phyloP scores from a whole-genome alignment of 2,329 filamentous ascomycete species.

The Exophiala mesophila region DNA sequence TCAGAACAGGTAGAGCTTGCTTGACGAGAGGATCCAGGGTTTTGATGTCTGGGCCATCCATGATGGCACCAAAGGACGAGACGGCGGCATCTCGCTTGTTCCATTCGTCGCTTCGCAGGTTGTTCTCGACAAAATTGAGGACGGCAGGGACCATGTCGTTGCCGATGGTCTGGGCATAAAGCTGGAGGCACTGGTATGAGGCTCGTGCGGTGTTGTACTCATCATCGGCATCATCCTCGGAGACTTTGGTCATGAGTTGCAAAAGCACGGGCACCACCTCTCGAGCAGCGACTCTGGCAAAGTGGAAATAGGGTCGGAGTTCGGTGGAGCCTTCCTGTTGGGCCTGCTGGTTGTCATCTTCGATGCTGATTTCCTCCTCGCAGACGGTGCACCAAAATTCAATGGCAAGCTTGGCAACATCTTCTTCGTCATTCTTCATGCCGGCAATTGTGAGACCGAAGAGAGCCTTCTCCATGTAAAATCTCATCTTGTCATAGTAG shows the following conservation, averaged over 20 bases:
- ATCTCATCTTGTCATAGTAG: constrained; percentile 99
- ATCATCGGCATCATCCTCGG: constrained; percentile 92
- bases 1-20: constrained; percentile 86
- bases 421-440: constrained; percentile 97
- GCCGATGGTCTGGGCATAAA: constrained; percentile 89
- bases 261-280: constrained; percentile 93
- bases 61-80: constrained; percentile 94
- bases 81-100: constrained; percentile 91
- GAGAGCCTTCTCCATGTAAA: constrained; percentile 99
- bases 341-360: constrained; percentile 85
- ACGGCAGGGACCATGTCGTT: constrained; percentile 80
- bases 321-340: constrained; percentile 71
- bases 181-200: constrained; percentile 91
- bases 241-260: constrained; percentile 86
- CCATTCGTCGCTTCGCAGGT: constrained; percentile 89
- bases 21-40: constrained; percentile 90
- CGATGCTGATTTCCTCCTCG: constrained; percentile 95
- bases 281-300: constrained; percentile 83
- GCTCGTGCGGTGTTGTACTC: constrained; percentile 96
- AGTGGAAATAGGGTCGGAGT: constrained; percentile 91
- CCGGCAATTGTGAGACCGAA: constrained; percentile 96
- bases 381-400: constrained; percentile 99
- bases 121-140: constrained; percentile 82
- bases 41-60: constrained; percentile 95
- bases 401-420: constrained; percentile 94